phyloP scores from a whole-genome alignment of 768 basidiomycete genomes.

The Trametes gibbosa region DNA sequence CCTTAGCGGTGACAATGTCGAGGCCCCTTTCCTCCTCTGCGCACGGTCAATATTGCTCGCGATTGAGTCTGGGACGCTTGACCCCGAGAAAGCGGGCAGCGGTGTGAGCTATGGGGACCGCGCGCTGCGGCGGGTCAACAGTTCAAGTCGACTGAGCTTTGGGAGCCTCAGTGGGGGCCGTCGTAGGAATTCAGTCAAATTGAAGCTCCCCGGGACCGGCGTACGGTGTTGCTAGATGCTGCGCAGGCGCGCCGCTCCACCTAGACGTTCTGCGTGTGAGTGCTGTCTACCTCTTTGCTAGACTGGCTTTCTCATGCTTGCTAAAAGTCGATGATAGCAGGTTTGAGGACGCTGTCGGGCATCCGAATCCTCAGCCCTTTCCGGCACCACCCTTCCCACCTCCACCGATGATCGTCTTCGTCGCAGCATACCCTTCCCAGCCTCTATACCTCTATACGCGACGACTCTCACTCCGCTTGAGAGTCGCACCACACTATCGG shows the following conservation, averaged over 20 bases:
- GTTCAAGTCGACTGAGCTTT: constrained; percentile 85
- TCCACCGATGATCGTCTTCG: constrained; percentile 8
- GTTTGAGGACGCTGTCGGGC: neutral
- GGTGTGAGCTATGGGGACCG: constrained; percentile 97
- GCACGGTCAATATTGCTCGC: constrained; percentile 86
- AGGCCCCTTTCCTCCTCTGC: constrained; percentile 86
- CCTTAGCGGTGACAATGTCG: constrained; percentile 87
- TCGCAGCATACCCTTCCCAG: constrained; percentile 19
- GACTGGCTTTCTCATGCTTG: constrained; percentile 2
- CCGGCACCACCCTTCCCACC: constrained; percentile 12
- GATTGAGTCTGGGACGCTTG: constrained; percentile 86
- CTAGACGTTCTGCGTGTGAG: constrained; percentile 12
- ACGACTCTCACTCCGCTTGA: constrained; percentile 20
- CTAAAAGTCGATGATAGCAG: neutral
- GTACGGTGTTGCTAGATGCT: constrained; percentile 57
- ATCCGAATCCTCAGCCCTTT: neutral
- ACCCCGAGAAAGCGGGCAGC: constrained; percentile 92
- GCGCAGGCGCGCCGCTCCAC: neutral
- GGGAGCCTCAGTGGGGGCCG: constrained; percentile 75
- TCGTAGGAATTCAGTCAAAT: constrained; percentile 52
- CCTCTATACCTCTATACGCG: constrained; percentile 15
- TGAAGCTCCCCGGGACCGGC: constrained; percentile 55
- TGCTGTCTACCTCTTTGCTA: neutral
- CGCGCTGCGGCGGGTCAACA: constrained; percentile 85
- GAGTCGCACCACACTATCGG: constrained; percentile 7